Percentiles rank a stretch among this genome's conserved stretches.
Evolutionary conservation across 768 basidiomycete species (phyloP).

Genomic region (Tricholoma hemisulphureum): DNA sequence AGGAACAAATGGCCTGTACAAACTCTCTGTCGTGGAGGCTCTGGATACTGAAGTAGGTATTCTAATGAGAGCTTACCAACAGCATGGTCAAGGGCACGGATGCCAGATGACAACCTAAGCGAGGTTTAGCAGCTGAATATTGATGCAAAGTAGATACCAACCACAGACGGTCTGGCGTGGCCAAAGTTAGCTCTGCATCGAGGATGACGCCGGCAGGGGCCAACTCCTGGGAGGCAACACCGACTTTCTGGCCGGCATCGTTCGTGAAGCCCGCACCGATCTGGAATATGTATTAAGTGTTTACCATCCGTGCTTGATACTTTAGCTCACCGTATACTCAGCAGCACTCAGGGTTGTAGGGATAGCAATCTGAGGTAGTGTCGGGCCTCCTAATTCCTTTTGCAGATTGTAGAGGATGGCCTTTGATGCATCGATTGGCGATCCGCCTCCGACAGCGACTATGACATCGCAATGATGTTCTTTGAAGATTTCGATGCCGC

Average conservation of each 20-base stretch:
- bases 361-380: constrained; percentile 68
- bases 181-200: constrained; percentile 70
- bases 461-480: constrained; percentile 63
- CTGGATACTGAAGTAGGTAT: constrained; percentile 1
- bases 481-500: constrained; percentile 54
- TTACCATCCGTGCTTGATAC: neutral
- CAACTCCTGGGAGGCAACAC: constrained; percentile 53
- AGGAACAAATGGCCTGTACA: constrained; percentile 57
- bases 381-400: constrained; percentile 50
- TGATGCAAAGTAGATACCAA: constrained; percentile 25
- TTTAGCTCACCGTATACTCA: constrained; percentile 57
- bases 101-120: constrained; percentile 72
- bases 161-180: constrained; percentile 77
- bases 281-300: constrained; percentile 32
- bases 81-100: constrained; percentile 77
- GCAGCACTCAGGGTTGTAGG: constrained; percentile 82
- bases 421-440: constrained; percentile 77
- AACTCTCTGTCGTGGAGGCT: constrained; percentile 43
- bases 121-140: neutral
- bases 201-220: constrained; percentile 74
- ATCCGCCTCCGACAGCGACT: constrained; percentile 76
- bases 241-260: constrained; percentile 65
- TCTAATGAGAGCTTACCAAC: constrained; percentile 47
- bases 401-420: constrained; percentile 65
- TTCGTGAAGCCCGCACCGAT: constrained; percentile 69